Conservation (phyloP, 1,284 basidiomycete genomes). For the Ceratobasidium sp. region DNA sequence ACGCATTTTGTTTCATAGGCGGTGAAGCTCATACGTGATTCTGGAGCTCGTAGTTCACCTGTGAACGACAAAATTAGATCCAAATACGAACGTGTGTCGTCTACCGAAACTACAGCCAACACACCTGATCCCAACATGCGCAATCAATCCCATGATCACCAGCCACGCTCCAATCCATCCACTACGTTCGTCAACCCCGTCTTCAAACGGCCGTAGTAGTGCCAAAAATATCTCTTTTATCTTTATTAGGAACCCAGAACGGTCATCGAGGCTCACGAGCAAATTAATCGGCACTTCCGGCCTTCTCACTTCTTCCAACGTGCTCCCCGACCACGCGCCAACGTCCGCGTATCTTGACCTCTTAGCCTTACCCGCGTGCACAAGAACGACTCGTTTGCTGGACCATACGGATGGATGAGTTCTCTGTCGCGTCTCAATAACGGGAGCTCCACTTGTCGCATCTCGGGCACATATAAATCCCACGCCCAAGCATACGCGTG, state of each 20-base stretch:
- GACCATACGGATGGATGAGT: not conserved
- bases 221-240: slow-evolving; percentile 16
- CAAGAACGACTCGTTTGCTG: not conserved
- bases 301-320: slow-evolving; percentile 42
- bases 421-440: not conserved
- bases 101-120: not conserved
- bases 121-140: not conserved
- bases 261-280: not conserved
- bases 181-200: slow-evolving; percentile 4
- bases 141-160: not conserved
- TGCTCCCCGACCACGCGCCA: slow-evolving; percentile 31
- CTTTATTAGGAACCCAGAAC: not conserved
- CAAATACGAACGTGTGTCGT: not conserved
- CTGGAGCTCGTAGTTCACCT: not conserved
- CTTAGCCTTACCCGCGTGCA: not conserved
- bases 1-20: not conserved
- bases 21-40: not conserved
- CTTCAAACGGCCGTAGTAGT: not conserved
- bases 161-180: not conserved
- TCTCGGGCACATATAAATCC: not conserved
- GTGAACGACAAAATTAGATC: not conserved
- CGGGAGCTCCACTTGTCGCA: not conserved
- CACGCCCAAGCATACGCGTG: too few relatives aligned
- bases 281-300: slow-evolving; percentile 14
- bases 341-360: slow-evolving; percentile 23